Evolutionary conservation across 2,329 filamentous ascomycete genomes (phyloP).

Genomic region (Cercospora janseana): DNA sequence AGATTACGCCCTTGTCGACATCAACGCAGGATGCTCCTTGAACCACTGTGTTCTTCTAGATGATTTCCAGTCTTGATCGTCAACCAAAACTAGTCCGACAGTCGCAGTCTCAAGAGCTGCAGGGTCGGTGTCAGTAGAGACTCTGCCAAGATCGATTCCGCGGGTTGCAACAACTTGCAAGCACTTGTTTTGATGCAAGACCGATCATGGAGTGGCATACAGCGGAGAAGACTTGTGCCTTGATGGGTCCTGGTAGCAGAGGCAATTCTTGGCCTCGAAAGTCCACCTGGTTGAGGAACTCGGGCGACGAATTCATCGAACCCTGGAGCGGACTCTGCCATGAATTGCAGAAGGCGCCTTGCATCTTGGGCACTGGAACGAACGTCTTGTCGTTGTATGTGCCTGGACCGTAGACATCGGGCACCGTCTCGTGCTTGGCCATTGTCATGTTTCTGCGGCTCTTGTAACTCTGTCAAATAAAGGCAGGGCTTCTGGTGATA

Average conservation of each 20-base stretch:
- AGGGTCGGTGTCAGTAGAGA: conserved; percentile 51
- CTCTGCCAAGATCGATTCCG: conserved; percentile 28
- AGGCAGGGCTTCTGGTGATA: no score
- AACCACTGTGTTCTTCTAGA: conserved; percentile 33
- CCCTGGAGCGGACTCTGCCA: conserved; percentile 42
- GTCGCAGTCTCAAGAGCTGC: conserved; percentile 48
- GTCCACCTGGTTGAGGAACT: conserved; percentile 37
- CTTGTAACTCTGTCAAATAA: no score
- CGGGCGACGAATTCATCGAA: conserved; percentile 42
- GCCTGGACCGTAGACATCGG: conserved; percentile 42
- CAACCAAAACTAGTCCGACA: conserved; percentile 41
- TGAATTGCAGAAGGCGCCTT: conserved; percentile 40
- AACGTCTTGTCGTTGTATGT: conserved; percentile 42
- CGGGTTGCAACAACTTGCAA: conserved; percentile 41
- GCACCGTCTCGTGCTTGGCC: conserved; percentile 18
- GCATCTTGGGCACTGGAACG: conserved; percentile 42
- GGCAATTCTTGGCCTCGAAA: conserved; percentile 44
- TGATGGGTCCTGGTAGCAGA: conserved; percentile 47
- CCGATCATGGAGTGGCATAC: conserved; percentile 48
- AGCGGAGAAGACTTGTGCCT: conserved; percentile 44
- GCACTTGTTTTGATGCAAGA: conserved; percentile 44
- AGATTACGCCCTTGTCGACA: conserved; percentile 39
- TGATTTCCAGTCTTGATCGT: conserved; percentile 38
- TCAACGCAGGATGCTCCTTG: conserved; percentile 28
- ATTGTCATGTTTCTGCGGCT: no score